Percentiles rank a stretch among this genome's conserved stretches.
phyloP scores from a whole-genome alignment of 306 rosid genomes.

The Inga oerstediana region DNA sequence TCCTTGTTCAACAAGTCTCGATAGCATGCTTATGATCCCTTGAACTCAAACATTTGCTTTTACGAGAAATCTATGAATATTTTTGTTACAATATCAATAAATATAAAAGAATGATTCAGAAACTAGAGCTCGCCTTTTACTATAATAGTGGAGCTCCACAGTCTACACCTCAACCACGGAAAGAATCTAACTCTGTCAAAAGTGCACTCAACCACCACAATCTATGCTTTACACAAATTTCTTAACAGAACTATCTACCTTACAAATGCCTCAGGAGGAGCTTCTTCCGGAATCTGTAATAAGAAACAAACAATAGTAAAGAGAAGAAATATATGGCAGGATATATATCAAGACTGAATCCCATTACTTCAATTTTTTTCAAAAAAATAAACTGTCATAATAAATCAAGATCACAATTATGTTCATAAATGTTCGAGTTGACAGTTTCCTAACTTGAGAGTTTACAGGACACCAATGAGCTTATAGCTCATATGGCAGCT shows the following conservation, averaged over 20 bases:
- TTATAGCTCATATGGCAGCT: neutral
- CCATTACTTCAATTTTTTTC: neutral
- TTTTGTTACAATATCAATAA: neutral
- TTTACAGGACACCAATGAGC: neutral
- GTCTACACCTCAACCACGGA: neutral
- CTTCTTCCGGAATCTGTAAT: slow-evolving; percentile 71
- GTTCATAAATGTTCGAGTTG: neutral
- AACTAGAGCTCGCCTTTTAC: neutral
- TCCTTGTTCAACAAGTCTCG: neutral
- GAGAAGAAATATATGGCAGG: neutral
- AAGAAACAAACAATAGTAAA: neutral
- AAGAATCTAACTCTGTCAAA: neutral
- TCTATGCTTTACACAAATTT: neutral
- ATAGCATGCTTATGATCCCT: neutral
- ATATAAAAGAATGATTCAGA: neutral
- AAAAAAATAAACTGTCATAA: neutral
- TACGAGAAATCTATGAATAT: neutral
- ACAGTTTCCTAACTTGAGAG: neutral
- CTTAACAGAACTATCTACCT: slow-evolving; percentile 23
- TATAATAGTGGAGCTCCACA: neutral
- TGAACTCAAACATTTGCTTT: neutral
- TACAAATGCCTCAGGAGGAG: slow-evolving; percentile 59
- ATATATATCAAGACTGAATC: neutral
- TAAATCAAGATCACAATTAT: neutral
- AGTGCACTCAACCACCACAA: neutral